Base-by-base conservation (phyloP, 2,329 filamentous ascomycete species). In the Cryphonectria naterciae region DNA sequence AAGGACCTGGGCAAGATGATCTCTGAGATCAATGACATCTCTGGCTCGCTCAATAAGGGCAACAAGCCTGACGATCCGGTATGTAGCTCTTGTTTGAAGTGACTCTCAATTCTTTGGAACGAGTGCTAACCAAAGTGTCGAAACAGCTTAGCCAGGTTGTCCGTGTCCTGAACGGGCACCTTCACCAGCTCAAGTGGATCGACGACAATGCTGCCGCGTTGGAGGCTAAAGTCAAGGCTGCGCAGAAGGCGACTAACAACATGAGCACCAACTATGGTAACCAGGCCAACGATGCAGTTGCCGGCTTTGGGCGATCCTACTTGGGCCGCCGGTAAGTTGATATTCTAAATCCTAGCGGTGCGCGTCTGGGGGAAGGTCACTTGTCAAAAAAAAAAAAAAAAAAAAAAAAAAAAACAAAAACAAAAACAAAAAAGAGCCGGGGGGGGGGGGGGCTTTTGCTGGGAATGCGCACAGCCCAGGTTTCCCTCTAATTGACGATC, bases 1-100 rank as follows among this genome's bases (percentile, higher is more conserved):
- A 93, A 94, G 79, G 94, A 97, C 79, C 85, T 99, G 74, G 91
- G 90, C 64, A 95, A 94, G 83, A 98, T 99, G 94, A 97, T 99
- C 76, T 95, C 97, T 79, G 96, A 98, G 82, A 97, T 99, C 79
- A 99, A 99, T 79, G 90, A 91, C 75, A 95, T 97, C 73, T 96
- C 93, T n/a, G 88, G 93, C 68, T 94, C 91, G 35, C 84, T 99
- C 75, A 95, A 90, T 86, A 97, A 97, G 86, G 94, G 92, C 71
- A 92, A 88, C 81, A 97, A 97, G 82, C 89, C 93, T 39, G 93
- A 96, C 80, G 93, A 96, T 82, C 93, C 93, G 75, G 93, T 96
- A 87, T 83, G 91, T 87, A 77, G 74, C 77, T 54, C 64, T 49
- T 56, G 63, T 43, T 22, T n/a, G 7, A 19, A 28, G 35, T 32